Evolutionary conservation across 441 rosid genomes (phyloP).

Genomic region (Biscutella auriculata): DNA sequence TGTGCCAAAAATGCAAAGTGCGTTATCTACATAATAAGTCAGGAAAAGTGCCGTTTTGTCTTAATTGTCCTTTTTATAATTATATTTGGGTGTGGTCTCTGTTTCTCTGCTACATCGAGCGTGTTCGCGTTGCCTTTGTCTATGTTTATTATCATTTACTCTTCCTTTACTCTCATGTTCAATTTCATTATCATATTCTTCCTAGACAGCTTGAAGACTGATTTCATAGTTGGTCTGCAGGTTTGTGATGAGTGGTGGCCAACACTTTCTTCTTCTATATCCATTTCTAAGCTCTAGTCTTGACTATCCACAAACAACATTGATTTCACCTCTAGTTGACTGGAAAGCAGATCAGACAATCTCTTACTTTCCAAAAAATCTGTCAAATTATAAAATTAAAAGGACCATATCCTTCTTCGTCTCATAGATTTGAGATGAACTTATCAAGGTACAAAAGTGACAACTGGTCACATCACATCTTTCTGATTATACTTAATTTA

Average conservation of each 20-base stretch:
- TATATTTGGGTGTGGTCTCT: no score
- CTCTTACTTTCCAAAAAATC: constrained; percentile 27
- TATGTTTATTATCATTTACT: no score
- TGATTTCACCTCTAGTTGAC: constrained; percentile 14
- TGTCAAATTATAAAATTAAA: constrained; percentile 51
- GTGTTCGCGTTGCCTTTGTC: no score
- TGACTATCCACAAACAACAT: constrained; percentile 13
- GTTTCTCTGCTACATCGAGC: no score
- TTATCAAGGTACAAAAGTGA: constrained; percentile 27
- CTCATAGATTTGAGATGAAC: constrained; percentile 29
- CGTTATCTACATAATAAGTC: no score
- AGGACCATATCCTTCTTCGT: constrained; percentile 18
- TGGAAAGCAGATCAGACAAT: constrained; percentile 20
- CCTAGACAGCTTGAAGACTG: constrained; percentile 13
- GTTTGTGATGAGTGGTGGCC: neutral
- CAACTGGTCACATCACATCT: constrained; percentile 33
- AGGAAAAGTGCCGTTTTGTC: no score
- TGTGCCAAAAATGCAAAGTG: no score
- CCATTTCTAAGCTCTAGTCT: constrained; percentile 16
- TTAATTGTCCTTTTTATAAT: no score
- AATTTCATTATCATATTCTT: constrained; percentile 19
- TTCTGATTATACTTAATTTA: no score
- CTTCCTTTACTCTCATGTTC: constrained; percentile 3
- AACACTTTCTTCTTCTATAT: constrained; percentile 16
- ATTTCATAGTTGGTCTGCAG: constrained; percentile 9